Conservation (phyloP, 495 filamentous ascomycete species). For the Glonium stellatum region DNA sequence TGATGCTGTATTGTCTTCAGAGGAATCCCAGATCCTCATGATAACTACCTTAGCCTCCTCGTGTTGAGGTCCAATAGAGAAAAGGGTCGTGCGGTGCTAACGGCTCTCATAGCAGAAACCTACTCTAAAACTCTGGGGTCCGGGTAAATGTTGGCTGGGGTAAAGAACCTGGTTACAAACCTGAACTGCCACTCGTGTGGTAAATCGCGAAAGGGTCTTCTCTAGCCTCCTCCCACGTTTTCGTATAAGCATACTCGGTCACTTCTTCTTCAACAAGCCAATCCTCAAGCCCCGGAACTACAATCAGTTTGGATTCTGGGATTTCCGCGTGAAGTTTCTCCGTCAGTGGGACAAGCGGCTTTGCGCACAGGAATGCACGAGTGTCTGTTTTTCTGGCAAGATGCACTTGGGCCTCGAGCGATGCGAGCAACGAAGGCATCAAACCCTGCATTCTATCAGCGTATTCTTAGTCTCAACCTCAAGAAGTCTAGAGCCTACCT, state of each 20-base stretch:
- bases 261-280: not conserved
- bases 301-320: not conserved
- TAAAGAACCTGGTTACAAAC: not conserved
- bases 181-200: not conserved
- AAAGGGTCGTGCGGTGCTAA: too few species aligned
- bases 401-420: not conserved
- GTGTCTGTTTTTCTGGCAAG: not conserved
- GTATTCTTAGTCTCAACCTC: not conserved
- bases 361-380: not conserved
- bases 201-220: not conserved
- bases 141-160: not conserved
- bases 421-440: not conserved
- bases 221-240: not conserved
- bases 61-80: too few species aligned
- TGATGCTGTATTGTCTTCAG: too few species aligned
- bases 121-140: not conserved
- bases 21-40: too few species aligned
- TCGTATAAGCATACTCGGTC: not conserved
- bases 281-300: not conserved
- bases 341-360: not conserved
- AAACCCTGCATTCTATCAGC: not conserved
- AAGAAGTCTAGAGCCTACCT: not conserved
- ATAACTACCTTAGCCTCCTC: too few species aligned
- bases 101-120: too few species aligned
- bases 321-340: not conserved